A percentile compares a stretch with the other conserved stretches of the same genome.
Evolutionary conservation across 129 eudicot species (phyloP).

Genomic region (Deinandra increscens): DNA sequence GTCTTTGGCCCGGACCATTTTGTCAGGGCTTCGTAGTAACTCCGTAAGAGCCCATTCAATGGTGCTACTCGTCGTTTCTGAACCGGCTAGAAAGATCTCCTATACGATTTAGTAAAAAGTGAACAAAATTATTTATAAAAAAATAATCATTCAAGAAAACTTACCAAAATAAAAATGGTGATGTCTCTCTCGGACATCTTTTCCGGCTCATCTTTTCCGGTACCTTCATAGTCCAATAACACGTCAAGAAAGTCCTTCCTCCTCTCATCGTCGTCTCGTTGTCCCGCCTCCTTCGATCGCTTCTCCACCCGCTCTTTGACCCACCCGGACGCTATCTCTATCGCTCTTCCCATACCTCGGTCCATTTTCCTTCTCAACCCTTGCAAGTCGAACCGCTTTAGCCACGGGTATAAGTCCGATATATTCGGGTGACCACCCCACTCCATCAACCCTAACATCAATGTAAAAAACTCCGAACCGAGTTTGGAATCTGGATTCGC

Average conservation of each 20-base stretch:
- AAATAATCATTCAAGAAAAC: background rate
- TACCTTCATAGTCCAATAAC: slow-evolving; percentile 54
- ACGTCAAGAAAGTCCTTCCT: slow-evolving; percentile 64
- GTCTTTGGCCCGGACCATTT: slow-evolving; percentile 19
- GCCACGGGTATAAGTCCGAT: slow-evolving; percentile 45
- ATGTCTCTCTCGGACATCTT: slow-evolving; percentile 43
- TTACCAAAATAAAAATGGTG: slow-evolving; percentile 44
- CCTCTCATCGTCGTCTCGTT: background rate
- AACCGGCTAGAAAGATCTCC: slow-evolving; percentile 54
- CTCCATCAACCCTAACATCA: slow-evolving; percentile 40
- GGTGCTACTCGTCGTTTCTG: slow-evolving; percentile 44
- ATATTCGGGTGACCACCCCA: slow-evolving; percentile 57
- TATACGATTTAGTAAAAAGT: background rate
- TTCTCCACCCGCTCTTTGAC: slow-evolving; percentile 50
- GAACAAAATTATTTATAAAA: no score
- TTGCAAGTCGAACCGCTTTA: slow-evolving; percentile 49
- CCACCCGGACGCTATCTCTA: slow-evolving; percentile 39
- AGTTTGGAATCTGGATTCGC: slow-evolving; percentile 38
- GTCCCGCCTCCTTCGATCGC: slow-evolving; percentile 28
- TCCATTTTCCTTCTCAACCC: slow-evolving; percentile 40
- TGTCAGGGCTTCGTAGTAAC: slow-evolving; percentile 25
- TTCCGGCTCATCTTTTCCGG: slow-evolving; percentile 44
- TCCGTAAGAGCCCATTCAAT: slow-evolving; percentile 39
- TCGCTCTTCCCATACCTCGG: slow-evolving; percentile 27
- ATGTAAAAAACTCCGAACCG: slow-evolving; percentile 39